Evolutionary conservation across 108 stramenopile species (phyloP), one percentile per base, ranked within the genome.

Genomic region (Cyclotella cryptica): DNA sequence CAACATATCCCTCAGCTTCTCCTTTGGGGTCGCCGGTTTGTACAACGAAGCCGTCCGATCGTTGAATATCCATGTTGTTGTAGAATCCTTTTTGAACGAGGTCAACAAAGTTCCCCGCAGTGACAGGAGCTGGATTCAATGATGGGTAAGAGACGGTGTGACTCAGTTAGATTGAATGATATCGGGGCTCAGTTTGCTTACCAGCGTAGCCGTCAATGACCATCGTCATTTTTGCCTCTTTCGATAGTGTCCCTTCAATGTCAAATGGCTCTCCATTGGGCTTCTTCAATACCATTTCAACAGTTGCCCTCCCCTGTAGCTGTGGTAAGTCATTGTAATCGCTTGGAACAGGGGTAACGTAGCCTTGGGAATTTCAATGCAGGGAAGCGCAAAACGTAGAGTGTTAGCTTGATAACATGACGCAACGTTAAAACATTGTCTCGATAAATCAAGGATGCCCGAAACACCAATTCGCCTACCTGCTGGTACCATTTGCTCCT

Each of bases 1-100:
- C 95, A 30, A 97, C 91, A 69, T 93, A 97, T 29, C 97, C 98
- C 35, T 97, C 89, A 22, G 96, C 92, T 53, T 89, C 89, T 24
- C 96, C 97, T 53, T 91, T 90, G 21, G 98, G 97, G 71, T 97
- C 89, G 39, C 98, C 98, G 7, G 96, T 97, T 82, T 98, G 98
- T 0, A 98, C 98, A 22, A 98, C 98, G 85, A 98, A 98, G 0
- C 98, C 98, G 79, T 98, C 98, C 19, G 92, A 88, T 73, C 98
- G 82, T 75, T 96, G 97, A 81, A 98, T 97, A 27, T 86, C 74
- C 96, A 96, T 97, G 66, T 95, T 89, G 87, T 90, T 90, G 90
- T 98, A 98, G 74, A 97, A 97, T 39, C 98, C 98, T 74, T 96
- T 98, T 53, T 94, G 79, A 18, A 98, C 94, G 63, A 98, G 86